These are phyloP conservation scores for Epicoccum nigrum DNA, from an alignment of 2,329 filamentous ascomycete species.

Conservation along the genomic window DNA sequence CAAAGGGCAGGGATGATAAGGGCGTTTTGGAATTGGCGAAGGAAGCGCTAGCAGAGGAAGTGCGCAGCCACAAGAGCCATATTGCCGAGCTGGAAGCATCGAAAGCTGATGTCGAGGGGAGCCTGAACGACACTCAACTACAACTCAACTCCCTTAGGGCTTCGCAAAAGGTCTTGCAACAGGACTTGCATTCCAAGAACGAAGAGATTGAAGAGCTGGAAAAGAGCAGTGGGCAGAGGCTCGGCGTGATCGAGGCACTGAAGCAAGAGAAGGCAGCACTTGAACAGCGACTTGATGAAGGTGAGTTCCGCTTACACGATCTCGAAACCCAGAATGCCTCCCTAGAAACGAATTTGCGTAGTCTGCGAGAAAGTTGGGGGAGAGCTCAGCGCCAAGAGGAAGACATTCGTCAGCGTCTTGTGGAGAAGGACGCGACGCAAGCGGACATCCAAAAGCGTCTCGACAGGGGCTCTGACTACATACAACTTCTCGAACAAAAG, in stretches of 20 bases:
- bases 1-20: slow-evolving; percentile 33
- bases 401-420: slow-evolving; percentile 29
- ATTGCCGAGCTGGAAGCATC: slow-evolving; percentile 39
- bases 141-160: slow-evolving; percentile 27
- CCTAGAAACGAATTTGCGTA: slow-evolving; percentile 29
- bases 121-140: slow-evolving; percentile 28
- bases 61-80: slow-evolving; percentile 36
- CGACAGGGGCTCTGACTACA: slow-evolving; percentile 28
- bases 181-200: slow-evolving; percentile 33
- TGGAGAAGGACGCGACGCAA: slow-evolving; percentile 27
- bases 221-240: slow-evolving; percentile 17
- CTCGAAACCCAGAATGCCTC: slow-evolving; percentile 28
- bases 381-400: slow-evolving; percentile 29
- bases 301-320: slow-evolving; percentile 26
- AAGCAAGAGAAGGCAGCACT: slow-evolving; percentile 32
- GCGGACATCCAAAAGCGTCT: slow-evolving; percentile 25
- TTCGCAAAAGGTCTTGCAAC: slow-evolving; percentile 29
- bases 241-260: slow-evolving; percentile 29
- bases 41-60: slow-evolving; percentile 33
- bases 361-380: slow-evolving; percentile 28
- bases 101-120: slow-evolving; percentile 28
- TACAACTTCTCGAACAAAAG: slow-evolving; percentile 31
- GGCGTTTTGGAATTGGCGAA: slow-evolving; percentile 26
- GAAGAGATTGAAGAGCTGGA: slow-evolving; percentile 38
- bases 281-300: slow-evolving; percentile 26